Percentiles rank a stretch among this genome's conserved stretches.
These are phyloP conservation scores for Lyophyllum shimeji DNA, from an alignment of 768 basidiomycete species.

Conservation along the genomic window DNA sequence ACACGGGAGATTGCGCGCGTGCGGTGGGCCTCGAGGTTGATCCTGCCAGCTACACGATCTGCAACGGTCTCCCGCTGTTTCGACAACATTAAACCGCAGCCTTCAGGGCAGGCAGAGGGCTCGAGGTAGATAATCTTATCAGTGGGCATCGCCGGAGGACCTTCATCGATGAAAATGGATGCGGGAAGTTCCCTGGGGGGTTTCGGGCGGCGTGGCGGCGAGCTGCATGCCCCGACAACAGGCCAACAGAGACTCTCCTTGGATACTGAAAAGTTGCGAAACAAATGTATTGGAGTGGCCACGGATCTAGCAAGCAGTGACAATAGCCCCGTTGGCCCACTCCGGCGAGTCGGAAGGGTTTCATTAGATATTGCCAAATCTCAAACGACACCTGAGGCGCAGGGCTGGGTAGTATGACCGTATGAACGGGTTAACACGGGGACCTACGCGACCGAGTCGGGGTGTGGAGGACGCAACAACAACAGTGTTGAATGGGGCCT, in stretches of 20 bases:
- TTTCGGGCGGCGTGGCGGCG: not conserved
- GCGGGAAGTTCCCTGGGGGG: not conserved
- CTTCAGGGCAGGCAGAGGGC: not conserved
- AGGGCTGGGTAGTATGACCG: not conserved
- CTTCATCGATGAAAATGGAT: constrained; percentile 5
- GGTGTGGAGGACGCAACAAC: not conserved
- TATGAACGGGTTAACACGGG: not conserved
- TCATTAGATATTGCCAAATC: not conserved
- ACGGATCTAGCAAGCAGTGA: not conserved
- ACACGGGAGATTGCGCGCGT: not conserved
- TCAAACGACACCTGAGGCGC: not conserved
- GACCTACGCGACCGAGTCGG: not conserved
- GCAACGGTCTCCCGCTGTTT: not conserved
- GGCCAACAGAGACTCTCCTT: not conserved
- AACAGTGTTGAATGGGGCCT: not conserved
- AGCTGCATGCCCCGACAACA: not conserved
- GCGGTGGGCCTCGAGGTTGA: not conserved
- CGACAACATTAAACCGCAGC: not conserved
- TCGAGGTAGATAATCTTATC: constrained; percentile 8
- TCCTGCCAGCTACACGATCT: not conserved
- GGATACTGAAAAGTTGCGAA: not conserved
- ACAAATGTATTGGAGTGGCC: not conserved
- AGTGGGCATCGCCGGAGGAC: not conserved
- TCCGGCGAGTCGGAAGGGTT: not conserved
- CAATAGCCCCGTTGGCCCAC: not conserved